Conservation (phyloP, 1,284 basidiomycete species). For the Papiliotrema terrestris region DNA sequence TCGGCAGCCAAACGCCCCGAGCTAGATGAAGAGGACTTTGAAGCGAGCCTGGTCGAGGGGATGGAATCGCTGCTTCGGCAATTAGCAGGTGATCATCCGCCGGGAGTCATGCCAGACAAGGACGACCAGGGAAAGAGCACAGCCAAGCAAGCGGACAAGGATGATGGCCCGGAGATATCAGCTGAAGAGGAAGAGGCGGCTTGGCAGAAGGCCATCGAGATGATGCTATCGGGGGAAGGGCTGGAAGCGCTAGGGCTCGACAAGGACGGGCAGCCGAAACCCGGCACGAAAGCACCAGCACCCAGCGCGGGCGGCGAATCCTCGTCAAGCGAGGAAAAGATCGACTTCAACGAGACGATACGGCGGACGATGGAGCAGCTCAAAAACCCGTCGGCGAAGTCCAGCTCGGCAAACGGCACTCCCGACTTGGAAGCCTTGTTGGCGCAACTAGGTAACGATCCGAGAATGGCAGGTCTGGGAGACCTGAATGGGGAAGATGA, state of each 20-base stretch:
- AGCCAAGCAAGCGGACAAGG: not conserved
- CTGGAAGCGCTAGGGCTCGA: constrained; percentile 56
- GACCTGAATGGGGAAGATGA: constrained; percentile 49
- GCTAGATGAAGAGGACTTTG: constrained; percentile 53
- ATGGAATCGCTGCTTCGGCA: constrained; percentile 83
- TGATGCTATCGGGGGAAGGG: constrained; percentile 64
- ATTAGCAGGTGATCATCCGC: constrained; percentile 53
- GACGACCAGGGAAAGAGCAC: not conserved
- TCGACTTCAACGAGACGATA: constrained; percentile 70
- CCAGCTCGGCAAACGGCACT: constrained; percentile 31
- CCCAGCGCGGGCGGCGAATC: not conserved
- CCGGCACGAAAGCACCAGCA: constrained; percentile 7
- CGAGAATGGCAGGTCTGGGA: constrained; percentile 36
- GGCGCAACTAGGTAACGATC: constrained; percentile 49
- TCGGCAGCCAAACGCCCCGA: constrained; percentile 47
- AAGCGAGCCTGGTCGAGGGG: constrained; percentile 67
- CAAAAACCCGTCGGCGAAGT: constrained; percentile 52
- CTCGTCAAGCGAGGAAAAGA: constrained; percentile 37
- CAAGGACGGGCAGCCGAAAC: not conserved
- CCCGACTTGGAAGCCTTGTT: constrained; percentile 33
- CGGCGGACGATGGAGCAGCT: constrained; percentile 75
- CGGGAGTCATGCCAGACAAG: constrained; percentile 33
- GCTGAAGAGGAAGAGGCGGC: constrained; percentile 48
- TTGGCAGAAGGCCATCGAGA: constrained; percentile 69
- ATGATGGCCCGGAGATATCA: constrained; percentile 17